Conservation (phyloP, 1,284 basidiomycete genomes). For the Puccinia horiana region DNA sequence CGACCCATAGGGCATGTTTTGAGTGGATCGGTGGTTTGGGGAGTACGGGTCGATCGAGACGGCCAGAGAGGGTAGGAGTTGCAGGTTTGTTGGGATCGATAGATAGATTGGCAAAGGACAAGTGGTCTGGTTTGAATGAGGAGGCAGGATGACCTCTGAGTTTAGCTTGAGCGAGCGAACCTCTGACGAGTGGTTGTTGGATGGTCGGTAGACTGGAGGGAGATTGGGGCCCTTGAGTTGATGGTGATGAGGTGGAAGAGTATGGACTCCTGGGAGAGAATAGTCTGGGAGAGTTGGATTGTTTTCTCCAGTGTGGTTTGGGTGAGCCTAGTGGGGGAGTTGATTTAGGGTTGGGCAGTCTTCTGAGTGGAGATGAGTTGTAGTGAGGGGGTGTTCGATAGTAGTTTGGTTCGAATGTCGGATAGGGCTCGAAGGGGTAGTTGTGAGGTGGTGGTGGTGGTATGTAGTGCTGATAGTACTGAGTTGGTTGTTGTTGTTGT, state of each 20-base stretch:
- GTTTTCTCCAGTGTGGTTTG: not conserved
- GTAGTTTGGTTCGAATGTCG: not conserved
- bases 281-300: not conserved
- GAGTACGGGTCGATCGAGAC: not conserved
- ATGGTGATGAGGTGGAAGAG: conserved; percentile 1
- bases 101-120: not conserved
- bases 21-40: not conserved
- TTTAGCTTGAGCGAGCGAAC: not conserved
- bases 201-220: not conserved
- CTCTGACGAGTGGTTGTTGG: not conserved
- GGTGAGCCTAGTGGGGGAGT: not conserved
- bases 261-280: not conserved
- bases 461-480: not conserved
- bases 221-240: not conserved
- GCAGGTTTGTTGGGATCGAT: not conserved
- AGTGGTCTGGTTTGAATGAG: not conserved
- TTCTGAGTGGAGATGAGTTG: not conserved
- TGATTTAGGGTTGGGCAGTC: too few relatives aligned
- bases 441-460: not conserved
- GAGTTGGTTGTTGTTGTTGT: not conserved
- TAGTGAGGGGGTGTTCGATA: not conserved
- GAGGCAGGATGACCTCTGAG: not conserved
- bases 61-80: not conserved
- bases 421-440: not conserved
- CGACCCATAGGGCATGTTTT: conserved; percentile 92